A percentile compares a stretch with the other conserved stretches of the same genome.
Conservation (phyloP, 2,329 filamentous ascomycete species). For the Zasmidium citrigriseum region DNA sequence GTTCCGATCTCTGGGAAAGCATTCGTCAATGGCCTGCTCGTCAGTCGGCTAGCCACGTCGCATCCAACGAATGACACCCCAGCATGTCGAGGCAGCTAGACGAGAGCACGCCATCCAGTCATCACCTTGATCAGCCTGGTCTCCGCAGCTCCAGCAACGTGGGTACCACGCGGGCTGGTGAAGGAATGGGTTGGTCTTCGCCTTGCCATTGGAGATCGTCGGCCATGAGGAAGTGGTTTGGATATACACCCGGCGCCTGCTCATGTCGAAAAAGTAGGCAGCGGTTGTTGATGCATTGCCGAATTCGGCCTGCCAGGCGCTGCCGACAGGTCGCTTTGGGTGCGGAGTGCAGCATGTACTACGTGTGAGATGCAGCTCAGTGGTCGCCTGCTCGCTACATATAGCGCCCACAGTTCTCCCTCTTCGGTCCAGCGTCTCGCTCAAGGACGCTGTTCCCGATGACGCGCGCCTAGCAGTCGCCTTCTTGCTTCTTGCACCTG, state of each 20-base stretch:
- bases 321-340: not conserved
- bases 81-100: not conserved
- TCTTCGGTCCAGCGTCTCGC: constrained; percentile 2
- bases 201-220: not conserved
- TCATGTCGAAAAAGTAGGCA: not conserved
- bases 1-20: too few species aligned
- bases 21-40: too few species aligned
- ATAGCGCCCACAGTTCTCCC: not conserved
- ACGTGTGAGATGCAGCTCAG: constrained; percentile 8
- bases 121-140: not conserved
- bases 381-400: not conserved
- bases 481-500: not conserved
- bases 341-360: constrained; percentile 4
- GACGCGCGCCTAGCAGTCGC: constrained; percentile 3
- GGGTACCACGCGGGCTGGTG: not conserved
- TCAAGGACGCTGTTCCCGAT: not conserved
- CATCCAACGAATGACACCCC: too few species aligned
- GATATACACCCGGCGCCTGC: constrained; percentile 2
- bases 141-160: constrained; percentile 3
- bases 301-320: constrained; percentile 1
- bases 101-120: not conserved
- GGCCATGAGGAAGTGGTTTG: not conserved
- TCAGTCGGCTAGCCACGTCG: too few species aligned
- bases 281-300: constrained; percentile 1
- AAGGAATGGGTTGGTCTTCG: not conserved